Conservation (phyloP, 1,284 basidiomycete species). For the Ganoderma resinaceum region DNA sequence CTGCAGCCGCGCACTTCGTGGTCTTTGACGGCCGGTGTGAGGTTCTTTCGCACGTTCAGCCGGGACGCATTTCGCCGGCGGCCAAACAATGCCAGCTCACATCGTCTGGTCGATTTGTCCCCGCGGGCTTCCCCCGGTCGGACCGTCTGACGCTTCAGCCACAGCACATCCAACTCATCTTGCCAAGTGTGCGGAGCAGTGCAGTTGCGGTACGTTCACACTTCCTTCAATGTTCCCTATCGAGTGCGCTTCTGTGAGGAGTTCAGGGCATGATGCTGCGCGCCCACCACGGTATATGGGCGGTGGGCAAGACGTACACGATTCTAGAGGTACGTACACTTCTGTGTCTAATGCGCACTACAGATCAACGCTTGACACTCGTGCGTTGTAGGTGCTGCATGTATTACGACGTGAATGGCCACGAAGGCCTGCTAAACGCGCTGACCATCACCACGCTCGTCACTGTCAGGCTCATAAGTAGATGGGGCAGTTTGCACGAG, state of each 20-base stretch:
- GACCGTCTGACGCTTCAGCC: conserved; percentile 8
- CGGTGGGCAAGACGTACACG: conserved; percentile 1
- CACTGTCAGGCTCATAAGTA: neutral
- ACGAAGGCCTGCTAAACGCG: conserved; percentile 7
- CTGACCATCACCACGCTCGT: conserved; percentile 12
- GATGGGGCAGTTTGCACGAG: conserved; percentile 21
- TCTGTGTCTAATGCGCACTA: neutral
- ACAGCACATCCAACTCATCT: neutral
- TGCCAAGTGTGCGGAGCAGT: conserved; percentile 1
- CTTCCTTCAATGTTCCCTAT: conserved; percentile 7
- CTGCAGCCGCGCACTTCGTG: conserved; percentile 4
- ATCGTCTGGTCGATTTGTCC: neutral
- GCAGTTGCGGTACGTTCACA: conserved; percentile 18
- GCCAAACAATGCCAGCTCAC: conserved; percentile 3
- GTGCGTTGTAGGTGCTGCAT: conserved; percentile 10
- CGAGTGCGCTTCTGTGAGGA: conserved; percentile 16
- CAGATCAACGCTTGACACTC: neutral
- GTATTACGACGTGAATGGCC: conserved; percentile 11
- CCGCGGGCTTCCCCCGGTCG: conserved; percentile 14
- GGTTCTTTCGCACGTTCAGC: conserved; percentile 15
- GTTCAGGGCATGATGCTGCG: conserved; percentile 14
- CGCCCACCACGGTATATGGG: conserved; percentile 7
- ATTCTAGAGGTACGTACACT: conserved; percentile 11
- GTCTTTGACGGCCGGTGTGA: conserved; percentile 1
- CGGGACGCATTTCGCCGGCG: conserved; percentile 11